Base-by-base conservation (phyloP, 1,139 yeast species). In the Hyphopichia wangnamkhiaoensis region DNA sequence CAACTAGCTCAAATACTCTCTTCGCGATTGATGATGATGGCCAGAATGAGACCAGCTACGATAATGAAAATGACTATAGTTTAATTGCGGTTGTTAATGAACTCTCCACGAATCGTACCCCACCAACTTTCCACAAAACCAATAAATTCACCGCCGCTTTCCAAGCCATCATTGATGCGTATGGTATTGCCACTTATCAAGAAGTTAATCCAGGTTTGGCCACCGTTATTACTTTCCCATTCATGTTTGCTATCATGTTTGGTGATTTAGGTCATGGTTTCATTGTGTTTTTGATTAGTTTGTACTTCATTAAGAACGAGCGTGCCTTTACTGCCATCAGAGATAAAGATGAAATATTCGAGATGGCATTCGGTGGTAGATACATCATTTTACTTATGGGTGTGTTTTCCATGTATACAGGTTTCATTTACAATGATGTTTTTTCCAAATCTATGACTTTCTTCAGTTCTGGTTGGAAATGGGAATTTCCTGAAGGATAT, bases 201-300 rank as follows among this genome's bases (percentile, higher is more conserved):
- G 94, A 85, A 61, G 84, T 85, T 20, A 85, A 85, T 56, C 88
- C 94, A 2, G 94, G 91, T 45, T 70, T 85, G 47, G 84, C 94
- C 21, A 85, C 94, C 2, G 74, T 83, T 40, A 80, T 85, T 19
- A 85, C 94, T 2, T 85, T 85, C 69, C 94, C 94, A 28, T 85
- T 85, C 56, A 82, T 85, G 89, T 85, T 85, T 65, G 91, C 94
- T 26, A 80, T 85, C 50, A 85, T 85, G 94, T 85, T 85, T 68
- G 94, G 94, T 72, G 94, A 85, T 65, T 62, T 84, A 45, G 94
- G 94, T 19, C 94, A 85, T 59, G 94, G 94, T 3, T 71, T 84
- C 46, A 72, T 85, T 42, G 65, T 85, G 53, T 63, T 79, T 35
- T 62, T 82, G 46, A 82, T 83, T 24, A 90, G 88, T 1, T 58